Conservation (phyloP, 371 early-diverging fungal species). For the Smittium culicis region DNA sequence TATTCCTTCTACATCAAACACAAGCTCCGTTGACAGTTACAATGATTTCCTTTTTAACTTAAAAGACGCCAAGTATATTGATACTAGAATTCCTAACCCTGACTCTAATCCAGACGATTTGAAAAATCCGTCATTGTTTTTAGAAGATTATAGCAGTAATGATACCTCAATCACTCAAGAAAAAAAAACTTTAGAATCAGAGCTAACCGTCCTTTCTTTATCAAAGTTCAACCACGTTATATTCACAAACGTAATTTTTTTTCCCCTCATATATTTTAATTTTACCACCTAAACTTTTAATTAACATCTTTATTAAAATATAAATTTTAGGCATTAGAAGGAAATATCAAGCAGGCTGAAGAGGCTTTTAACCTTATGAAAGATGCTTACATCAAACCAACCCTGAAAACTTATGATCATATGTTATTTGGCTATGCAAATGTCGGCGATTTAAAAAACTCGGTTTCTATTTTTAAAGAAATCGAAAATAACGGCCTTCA, state of each 20-base stretch:
- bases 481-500: conserved; percentile 36
- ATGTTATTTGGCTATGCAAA: conserved; percentile 70
- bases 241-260: neutral
- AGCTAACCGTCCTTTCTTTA: conserved; percentile 11
- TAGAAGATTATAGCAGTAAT: no score
- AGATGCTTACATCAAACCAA: conserved; percentile 46
- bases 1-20: no score
- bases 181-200: neutral
- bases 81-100: neutral
- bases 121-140: no score
- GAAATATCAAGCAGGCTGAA: conserved; percentile 52
- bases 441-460: conserved; percentile 42
- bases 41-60: neutral
- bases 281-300: neutral
- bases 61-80: neutral
- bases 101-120: no score
- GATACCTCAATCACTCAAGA: no score
- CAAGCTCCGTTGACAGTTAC: neutral
- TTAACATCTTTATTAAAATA: neutral
- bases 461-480: conserved; percentile 38
- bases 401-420: conserved; percentile 48
- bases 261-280: neutral
- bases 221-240: conserved; percentile 8
- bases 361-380: conserved; percentile 51
- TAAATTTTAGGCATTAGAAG: conserved; percentile 23